Evolutionary conservation across 2,329 filamentous ascomycete genomes (phyloP), one percentile per base, ranked within the genome.

Genomic region (Colletotrichum ledebouriae): DNA sequence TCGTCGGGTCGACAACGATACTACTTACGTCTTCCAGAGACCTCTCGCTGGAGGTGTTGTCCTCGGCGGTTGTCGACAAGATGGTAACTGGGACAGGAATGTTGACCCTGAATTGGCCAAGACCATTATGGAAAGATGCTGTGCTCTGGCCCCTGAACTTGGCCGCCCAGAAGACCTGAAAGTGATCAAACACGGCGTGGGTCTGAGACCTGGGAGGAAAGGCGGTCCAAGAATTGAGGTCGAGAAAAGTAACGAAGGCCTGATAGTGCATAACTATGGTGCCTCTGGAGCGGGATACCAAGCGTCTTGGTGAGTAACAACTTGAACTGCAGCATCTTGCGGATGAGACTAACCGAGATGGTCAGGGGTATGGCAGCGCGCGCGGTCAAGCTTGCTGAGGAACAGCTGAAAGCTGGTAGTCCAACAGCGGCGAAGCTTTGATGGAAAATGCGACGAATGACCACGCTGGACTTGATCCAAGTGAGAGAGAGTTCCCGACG

Each of bases 1-100:
- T 2, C 76, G 77, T 33, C 77, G 82, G 29, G 75, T 82, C 13
- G 78, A 81, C 59, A 78, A 78, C 20, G 77, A 80, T 17, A 79
- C 78, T 0, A 81, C 81, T 0, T 83, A 84, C 64, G 75, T 84
- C 6, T 83, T 84, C 68, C 81, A 80, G 3, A 75, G 82, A 3
- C 76, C 78, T 1, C 75, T 79, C 6, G 71, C 71, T 2, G 78
- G 77, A 5, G 78, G 77, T 3, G 71, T 79, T 11, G 72, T 79
- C 2, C 73, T 80, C 1, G 78, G 78, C 1, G 78, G 78, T 0
- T 79, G 76, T 53, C 71, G 77, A 22, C 69, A 77, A 33, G 73
- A 79, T 41, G 73, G 73, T 3, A 75, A 74, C 20, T 80, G 78
- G 78, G 72, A 75, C 58, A 73, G 68, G 4, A 70, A 75, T 13